Evolutionary conservation across 495 filamentous ascomycete species (phyloP), one percentile per base, ranked within the genome.

Genomic region (Melanomma pulvis-pyrius): DNA sequence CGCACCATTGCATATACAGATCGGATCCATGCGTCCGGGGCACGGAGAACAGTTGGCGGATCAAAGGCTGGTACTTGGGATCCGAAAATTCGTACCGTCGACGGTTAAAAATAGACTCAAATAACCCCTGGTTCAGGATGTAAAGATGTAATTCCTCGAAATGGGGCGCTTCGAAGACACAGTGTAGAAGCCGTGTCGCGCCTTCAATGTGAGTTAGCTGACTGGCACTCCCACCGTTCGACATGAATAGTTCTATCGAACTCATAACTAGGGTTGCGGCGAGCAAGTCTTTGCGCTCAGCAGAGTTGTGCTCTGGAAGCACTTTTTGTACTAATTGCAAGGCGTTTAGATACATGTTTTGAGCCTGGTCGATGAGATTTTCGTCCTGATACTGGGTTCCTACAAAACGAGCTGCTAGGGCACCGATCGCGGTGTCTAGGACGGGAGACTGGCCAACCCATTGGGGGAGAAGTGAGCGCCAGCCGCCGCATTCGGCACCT

Each of bases 241-340:
- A 52, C 26, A 70, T 29, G 44, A 70, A 70, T 12, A 65, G 9
- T 32, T 70, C 67, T 1, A 34, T 61, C 7, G 62, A 61, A 21
- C 61, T 65, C 61, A 70, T 60, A 1, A 70, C 61, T 9, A 70
- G 55, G 3, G 61, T 61, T 2, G 67, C 65, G 8, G 61, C 61
- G 2, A 65, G 13, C 9, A 70, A 36, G 26, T 70, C 61, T 26
- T 25, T 56, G 1, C 67, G 34, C 7, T 55, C 2, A 0, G 24
- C 30, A 9, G 61, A 30, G 36, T 57, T 39, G 9, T 55, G 50
- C 21, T 61, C 58, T 1, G 48, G 41, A n/a, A 65, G 29, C 0
- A 36, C 56, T 19, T 61, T 12, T 47, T 65, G 67, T 5, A 65
- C 39, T 49, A 65, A 49, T 28, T 60, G 61, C 39, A 70, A 41